Evolutionary conservation across 2,329 filamentous ascomycete species (phyloP).

Genomic region (Akanthomyces dipterigenus): DNA sequence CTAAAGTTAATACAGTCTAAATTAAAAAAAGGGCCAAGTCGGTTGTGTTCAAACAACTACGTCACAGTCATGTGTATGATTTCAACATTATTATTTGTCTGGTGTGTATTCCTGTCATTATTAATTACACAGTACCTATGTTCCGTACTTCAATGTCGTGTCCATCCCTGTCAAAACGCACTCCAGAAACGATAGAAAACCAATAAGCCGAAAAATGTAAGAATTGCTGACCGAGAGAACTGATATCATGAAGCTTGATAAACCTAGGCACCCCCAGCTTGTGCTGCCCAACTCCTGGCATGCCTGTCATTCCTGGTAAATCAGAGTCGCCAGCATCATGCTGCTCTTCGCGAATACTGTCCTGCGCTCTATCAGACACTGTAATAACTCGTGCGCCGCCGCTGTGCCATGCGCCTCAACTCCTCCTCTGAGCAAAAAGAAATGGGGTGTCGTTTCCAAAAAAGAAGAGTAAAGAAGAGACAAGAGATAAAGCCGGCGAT

Average conservation of each 20-base stretch:
- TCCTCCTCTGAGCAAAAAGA: neutral
- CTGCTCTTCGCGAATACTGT: neutral
- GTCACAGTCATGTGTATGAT: neutral
- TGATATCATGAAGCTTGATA: neutral
- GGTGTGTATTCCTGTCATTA: constrained; percentile 11
- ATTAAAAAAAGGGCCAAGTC: too few species aligned
- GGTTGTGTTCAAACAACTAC: too few species aligned
- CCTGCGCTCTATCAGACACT: neutral
- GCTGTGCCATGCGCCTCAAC: neutral
- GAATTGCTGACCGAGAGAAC: neutral
- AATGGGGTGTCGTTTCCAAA: neutral
- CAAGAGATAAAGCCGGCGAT: neutral
- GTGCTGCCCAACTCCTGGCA: neutral
- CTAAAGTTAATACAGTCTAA: too few species aligned
- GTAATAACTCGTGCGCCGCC: neutral
- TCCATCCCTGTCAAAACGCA: neutral
- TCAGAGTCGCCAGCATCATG: neutral
- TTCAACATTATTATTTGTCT: neutral
- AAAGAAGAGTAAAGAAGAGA: neutral
- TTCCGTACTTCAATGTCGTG: constrained; percentile 2
- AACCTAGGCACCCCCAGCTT: neutral
- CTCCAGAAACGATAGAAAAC: neutral
- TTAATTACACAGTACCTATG: constrained; percentile 9
- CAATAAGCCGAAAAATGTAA: neutral
- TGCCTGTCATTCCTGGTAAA: neutral